phyloP scores from a whole-genome alignment of 306 rosid species.

The Cicer pinnatifidum region DNA sequence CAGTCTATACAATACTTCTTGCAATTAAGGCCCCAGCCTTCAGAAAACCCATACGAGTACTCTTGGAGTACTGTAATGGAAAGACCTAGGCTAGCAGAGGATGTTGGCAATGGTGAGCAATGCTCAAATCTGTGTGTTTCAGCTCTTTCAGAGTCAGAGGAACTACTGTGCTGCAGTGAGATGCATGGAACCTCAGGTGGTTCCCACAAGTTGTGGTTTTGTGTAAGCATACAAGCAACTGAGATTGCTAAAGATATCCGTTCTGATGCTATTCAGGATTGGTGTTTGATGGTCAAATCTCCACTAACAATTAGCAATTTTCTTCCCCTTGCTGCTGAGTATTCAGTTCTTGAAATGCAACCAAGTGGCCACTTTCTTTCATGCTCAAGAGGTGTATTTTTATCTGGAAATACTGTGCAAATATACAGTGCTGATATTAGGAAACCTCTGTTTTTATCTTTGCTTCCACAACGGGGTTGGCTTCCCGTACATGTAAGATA shows the following conservation, averaged over 20 bases:
- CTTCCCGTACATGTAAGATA: conserved; percentile 75
- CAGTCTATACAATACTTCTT: conserved; percentile 69
- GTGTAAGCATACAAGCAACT: conserved; percentile 77
- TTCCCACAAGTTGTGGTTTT: conserved; percentile 79
- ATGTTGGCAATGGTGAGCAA: conserved; percentile 46
- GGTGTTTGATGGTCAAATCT: conserved; percentile 88
- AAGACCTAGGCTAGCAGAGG: conserved; percentile 54
- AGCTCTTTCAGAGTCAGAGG: conserved; percentile 76
- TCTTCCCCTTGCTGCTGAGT: conserved; percentile 92
- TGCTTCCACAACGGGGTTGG: conserved; percentile 97
- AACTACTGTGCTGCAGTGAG: conserved; percentile 73
- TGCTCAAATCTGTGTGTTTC: conserved; percentile 72
- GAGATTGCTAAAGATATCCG: conserved; percentile 89
- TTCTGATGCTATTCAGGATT: conserved; percentile 95
- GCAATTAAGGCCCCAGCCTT: conserved; percentile 71
- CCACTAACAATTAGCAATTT: conserved; percentile 81
- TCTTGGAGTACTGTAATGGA: conserved; percentile 84
- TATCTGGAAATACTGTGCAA: conserved; percentile 74
- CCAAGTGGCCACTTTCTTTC: conserved; percentile 70
- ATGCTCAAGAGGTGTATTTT: conserved; percentile 78
- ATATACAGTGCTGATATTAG: conserved; percentile 81
- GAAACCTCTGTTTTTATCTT: conserved; percentile 88
- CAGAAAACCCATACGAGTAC: conserved; percentile 57
- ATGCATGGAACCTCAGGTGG: conserved; percentile 69
- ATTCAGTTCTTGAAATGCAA: conserved; percentile 87